Base-by-base conservation (phyloP, 495 filamentous ascomycete species). In the Annulohypoxylon nitens region DNA sequence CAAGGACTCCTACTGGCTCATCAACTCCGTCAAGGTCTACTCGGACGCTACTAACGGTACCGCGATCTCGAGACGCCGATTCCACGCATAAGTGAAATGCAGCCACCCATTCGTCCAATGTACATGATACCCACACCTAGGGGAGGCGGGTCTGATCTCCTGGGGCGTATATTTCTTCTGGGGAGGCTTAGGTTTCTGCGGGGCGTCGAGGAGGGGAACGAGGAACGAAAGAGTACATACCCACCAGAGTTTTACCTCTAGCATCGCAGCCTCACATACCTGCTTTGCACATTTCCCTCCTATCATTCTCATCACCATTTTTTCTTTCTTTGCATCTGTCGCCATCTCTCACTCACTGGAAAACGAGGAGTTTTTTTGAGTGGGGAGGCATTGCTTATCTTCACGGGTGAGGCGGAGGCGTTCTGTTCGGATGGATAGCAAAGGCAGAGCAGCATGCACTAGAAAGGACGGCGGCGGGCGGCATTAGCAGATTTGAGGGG, bases 1-100 rank as follows among this genome's bases (percentile, higher is more conserved):
- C 74, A 72, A 79, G 63, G 78, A 93, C 16, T 84, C 90, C 2
- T 94, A 90, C 80, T 95, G 92, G 91, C 77, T 88, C 45, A 87
- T 95, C 75, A 92, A 92, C 71, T 90, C 83, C 3, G 81, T 93
- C 75, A 88, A 77, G 78, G 85, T 92, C n/a, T 93, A 87, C 76
- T 82, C 89, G 71, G 75, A 74, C 10, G 14, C 14, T 33, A n/a
- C 53, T 57, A 53, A 53, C 41, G 34, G 68, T 30, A 50, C 55
- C 26, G 26, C 36, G 50, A 64, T 71, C 25, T 50, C 53, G 9
- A 25, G 26, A 68, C 26, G 43, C 57, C 71, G 55, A 30, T 78
- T 78, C 64, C 50, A 47, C 11, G 76, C 76, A 36, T 78, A 58
- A 61, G 23, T 11, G 58, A 58, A 64, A 33, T 11, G 58, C 57